A percentile compares a stretch with the other conserved stretches of the same genome.
Evolutionary conservation across 805 yeast genomes (phyloP).

Genomic region (Ogataea ganodermae): DNA sequence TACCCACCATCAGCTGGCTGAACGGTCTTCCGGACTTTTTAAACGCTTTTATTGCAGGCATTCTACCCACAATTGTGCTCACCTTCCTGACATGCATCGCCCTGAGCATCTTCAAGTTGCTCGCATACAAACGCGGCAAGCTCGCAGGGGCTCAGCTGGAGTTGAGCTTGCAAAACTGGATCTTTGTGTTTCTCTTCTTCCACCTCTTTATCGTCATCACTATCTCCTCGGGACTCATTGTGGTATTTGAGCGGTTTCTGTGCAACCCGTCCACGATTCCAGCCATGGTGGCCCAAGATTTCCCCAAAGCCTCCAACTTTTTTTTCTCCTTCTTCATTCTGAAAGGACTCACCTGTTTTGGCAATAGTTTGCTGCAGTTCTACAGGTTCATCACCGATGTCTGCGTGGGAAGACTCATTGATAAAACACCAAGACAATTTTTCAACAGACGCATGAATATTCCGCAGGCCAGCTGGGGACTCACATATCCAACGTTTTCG

Average conservation of each 20-base stretch:
- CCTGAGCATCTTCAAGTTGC: constrained; percentile 54
- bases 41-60: constrained; percentile 56
- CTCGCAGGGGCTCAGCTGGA: constrained; percentile 66
- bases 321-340: constrained; percentile 76
- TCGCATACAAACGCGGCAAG: constrained; percentile 58
- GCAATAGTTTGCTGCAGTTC: constrained; percentile 65
- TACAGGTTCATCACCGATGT: constrained; percentile 47
- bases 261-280: constrained; percentile 76
- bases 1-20: constrained; percentile 63
- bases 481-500: constrained; percentile 73
- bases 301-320: constrained; percentile 85
- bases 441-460: constrained; percentile 46
- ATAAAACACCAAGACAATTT: constrained; percentile 62
- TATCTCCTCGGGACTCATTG: constrained; percentile 74
- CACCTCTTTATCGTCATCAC: constrained; percentile 86
- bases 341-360: constrained; percentile 75
- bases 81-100: constrained; percentile 64
- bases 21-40: constrained; percentile 54
- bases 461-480: constrained; percentile 70
- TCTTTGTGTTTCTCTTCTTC: constrained; percentile 74
- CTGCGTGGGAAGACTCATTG: constrained; percentile 40
- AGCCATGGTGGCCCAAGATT: constrained; percentile 66
- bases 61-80: constrained; percentile 68
- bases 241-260: constrained; percentile 59
- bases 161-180: constrained; percentile 72